Conservation (phyloP, 768 basidiomycete genomes). For the Phanerochaete carnosa region DNA sequence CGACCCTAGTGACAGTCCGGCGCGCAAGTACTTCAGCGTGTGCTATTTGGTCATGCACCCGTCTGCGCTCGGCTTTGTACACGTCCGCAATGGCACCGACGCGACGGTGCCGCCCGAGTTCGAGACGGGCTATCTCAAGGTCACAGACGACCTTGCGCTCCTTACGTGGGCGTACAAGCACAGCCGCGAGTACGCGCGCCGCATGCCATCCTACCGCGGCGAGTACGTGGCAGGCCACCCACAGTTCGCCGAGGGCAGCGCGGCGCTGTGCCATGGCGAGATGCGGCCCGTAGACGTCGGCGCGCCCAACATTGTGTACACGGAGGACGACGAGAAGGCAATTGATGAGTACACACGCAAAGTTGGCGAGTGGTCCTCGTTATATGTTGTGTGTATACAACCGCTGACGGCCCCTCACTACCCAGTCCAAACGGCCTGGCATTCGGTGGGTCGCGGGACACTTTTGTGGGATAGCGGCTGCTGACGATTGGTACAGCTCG, state of each 20-base stretch:
- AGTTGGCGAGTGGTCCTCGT: conserved; percentile 9
- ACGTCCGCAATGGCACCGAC: conserved; percentile 20
- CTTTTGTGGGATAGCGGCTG: too few species aligned
- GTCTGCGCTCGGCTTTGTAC: conserved; percentile 18
- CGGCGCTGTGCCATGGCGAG: conserved; percentile 23
- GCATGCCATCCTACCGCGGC: conserved; percentile 44
- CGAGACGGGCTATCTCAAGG: conserved; percentile 20
- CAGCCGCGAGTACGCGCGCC: conserved; percentile 48
- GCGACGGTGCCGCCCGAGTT: conserved; percentile 20
- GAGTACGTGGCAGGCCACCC: conserved; percentile 28
- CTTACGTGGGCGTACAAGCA: conserved; percentile 55
- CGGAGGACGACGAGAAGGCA: conserved; percentile 31
- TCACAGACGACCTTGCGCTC: conserved; percentile 32
- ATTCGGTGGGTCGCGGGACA: conserved; percentile 24
- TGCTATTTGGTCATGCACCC: conserved; percentile 17
- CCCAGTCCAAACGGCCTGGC: conserved; percentile 30
- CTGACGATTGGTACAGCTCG: conserved; percentile 37
- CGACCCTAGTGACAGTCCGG: conserved; percentile 10
- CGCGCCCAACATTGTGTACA: conserved; percentile 29
- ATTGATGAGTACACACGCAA: conserved; percentile 26
- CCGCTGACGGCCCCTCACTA: background rate
- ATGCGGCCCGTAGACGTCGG: conserved; percentile 22
- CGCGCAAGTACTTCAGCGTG: conserved; percentile 21
- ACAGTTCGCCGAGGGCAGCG: conserved; percentile 26
- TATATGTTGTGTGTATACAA: background rate